Evolutionary conservation across 1,284 basidiomycete species (phyloP).

Genomic region (Agroathelia rolfsii): DNA sequence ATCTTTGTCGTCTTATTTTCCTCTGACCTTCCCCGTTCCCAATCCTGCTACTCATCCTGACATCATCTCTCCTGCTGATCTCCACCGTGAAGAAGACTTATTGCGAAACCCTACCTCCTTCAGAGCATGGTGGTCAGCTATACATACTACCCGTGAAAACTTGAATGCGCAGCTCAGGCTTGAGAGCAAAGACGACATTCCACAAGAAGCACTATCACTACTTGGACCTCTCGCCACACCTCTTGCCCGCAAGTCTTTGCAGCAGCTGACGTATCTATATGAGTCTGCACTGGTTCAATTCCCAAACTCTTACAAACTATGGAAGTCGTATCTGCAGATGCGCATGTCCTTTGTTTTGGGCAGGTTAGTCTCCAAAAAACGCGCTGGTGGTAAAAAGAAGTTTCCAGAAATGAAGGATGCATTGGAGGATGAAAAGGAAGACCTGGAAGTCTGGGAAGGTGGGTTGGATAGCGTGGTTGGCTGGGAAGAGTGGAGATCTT

Average conservation of each 20-base stretch:
- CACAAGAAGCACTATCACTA: constrained; percentile 38
- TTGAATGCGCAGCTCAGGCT: constrained; percentile 48
- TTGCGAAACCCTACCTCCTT: constrained; percentile 87
- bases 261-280: constrained; percentile 83
- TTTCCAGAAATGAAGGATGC: constrained; percentile 83
- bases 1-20: constrained; percentile 54
- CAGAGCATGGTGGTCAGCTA: constrained; percentile 86
- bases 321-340: constrained; percentile 86
- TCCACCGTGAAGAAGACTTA: constrained; percentile 92
- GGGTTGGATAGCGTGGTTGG: constrained; percentile 84
- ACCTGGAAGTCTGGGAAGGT: constrained; percentile 73
- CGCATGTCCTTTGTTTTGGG: constrained; percentile 86
- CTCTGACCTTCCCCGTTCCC: constrained; percentile 79
- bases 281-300: constrained; percentile 87
- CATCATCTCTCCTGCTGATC: constrained; percentile 68
- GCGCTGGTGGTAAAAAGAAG: constrained; percentile 78
- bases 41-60: constrained; percentile 70
- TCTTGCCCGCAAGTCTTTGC: constrained; percentile 64
- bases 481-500: constrained; percentile 89
- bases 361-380: constrained; percentile 58
- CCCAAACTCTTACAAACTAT: constrained; percentile 86
- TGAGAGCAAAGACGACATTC: constrained; percentile 34
- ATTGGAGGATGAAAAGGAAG: constrained; percentile 74
- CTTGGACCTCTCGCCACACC: constrained; percentile 72
- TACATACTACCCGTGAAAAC: constrained; percentile 67